Percentiles rank a stretch among this genome's conserved stretches.
Evolutionary conservation across 1,284 basidiomycete species (phyloP).

Genomic region (Chalciporus sp.): DNA sequence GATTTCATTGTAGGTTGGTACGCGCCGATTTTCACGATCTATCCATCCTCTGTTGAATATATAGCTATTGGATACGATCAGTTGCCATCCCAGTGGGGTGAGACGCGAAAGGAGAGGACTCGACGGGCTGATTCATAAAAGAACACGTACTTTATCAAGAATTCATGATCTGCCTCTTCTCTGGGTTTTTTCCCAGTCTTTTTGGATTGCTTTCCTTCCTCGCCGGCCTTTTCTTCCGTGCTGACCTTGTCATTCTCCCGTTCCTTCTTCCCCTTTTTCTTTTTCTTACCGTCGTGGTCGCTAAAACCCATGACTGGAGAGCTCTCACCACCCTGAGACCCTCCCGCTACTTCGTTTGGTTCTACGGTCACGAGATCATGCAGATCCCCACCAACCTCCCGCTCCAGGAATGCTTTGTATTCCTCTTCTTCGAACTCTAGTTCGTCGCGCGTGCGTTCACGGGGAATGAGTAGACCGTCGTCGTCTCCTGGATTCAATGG

Average conservation of each 20-base stretch:
- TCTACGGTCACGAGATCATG: constrained; percentile 57
- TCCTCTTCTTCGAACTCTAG: constrained; percentile 75
- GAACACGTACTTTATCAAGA: constrained; percentile 81
- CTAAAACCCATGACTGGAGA: constrained; percentile 32
- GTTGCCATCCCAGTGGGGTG: background rate
- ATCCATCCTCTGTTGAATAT: constrained; percentile 96
- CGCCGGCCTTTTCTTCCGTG: constrained; percentile 30
- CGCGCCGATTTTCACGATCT: constrained; percentile 67
- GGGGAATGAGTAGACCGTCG: constrained; percentile 68
- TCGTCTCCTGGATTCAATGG: constrained; percentile 44
- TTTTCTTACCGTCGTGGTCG: constrained; percentile 35
- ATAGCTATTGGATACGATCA: constrained; percentile 58
- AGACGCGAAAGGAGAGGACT: background rate
- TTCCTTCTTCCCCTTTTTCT: constrained; percentile 33
- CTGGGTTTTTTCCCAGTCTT: constrained; percentile 43
- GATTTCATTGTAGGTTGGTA: constrained; percentile 86
- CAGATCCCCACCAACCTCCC: constrained; percentile 82
- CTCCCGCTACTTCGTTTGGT: constrained; percentile 6
- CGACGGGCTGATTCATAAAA: constrained; percentile 2
- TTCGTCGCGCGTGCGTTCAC: constrained; percentile 80
- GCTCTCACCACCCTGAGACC: constrained; percentile 28
- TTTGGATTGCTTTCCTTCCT: constrained; percentile 36
- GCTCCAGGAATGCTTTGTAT: constrained; percentile 79
- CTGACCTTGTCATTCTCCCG: constrained; percentile 37
- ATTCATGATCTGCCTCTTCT: constrained; percentile 77